Conservation (phyloP, 805 yeast genomes). For the Spathaspora passalidarum region DNA sequence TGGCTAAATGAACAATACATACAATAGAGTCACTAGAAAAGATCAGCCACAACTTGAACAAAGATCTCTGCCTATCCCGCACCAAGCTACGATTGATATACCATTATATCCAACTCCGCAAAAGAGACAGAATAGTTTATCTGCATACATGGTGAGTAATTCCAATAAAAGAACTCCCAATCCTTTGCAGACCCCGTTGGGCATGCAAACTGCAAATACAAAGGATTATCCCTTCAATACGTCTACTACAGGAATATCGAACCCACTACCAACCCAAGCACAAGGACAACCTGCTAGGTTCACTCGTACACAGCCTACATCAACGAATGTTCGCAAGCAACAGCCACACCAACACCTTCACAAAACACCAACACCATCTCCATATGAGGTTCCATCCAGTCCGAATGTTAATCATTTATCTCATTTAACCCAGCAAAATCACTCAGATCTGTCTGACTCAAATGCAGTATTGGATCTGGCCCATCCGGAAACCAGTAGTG, state of each 20-base stretch:
- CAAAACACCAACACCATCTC: slow-evolving; percentile 41
- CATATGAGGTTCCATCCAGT: slow-evolving; percentile 40
- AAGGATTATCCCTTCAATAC: slow-evolving; percentile 4
- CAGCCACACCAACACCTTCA: slow-evolving; percentile 8
- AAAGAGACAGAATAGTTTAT: slow-evolving; percentile 40
- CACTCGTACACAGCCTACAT: no score
- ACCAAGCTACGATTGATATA: background rate
- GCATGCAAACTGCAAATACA: slow-evolving; percentile 2
- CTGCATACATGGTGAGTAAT: slow-evolving; percentile 28
- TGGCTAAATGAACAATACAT: slow-evolving; percentile 7
- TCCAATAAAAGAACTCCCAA: slow-evolving; percentile 33
- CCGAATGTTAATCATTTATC: slow-evolving; percentile 31
- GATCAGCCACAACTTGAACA: slow-evolving; percentile 1
- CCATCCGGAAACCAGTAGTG: background rate
- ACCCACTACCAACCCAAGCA: slow-evolving; percentile 1
- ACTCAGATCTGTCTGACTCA: slow-evolving; percentile 40
- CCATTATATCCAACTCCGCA: slow-evolving; percentile 19
- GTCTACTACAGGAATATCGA: slow-evolving; percentile 3
- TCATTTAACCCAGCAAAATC: slow-evolving; percentile 25
- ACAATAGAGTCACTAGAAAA: slow-evolving; percentile 5
- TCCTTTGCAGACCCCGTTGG: slow-evolving; percentile 14
- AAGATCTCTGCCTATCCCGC: background rate
- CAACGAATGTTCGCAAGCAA: no score
- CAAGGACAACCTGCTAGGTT: no score
- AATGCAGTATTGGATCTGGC: slow-evolving; percentile 25